Evolutionary conservation across 2,329 filamentous ascomycete genomes (phyloP).

Genomic region (Ceratocystis colombiana): DNA sequence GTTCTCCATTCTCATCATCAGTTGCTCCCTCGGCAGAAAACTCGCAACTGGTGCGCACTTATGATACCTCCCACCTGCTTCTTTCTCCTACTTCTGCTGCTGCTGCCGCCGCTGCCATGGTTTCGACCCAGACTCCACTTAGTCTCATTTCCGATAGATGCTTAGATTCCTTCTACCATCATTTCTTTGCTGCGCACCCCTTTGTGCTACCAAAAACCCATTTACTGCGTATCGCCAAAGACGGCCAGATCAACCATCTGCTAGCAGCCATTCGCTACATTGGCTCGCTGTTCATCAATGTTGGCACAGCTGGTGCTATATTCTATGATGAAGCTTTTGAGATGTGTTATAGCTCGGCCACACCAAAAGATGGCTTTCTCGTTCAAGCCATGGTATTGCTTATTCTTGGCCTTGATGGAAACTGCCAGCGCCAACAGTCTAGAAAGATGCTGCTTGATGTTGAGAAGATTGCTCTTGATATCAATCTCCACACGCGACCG

Average conservation of each 20-base stretch:
- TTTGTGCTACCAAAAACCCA: slow-evolving; percentile 46
- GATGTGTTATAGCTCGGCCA: slow-evolving; percentile 39
- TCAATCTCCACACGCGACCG: slow-evolving; percentile 61
- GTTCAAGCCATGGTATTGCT: slow-evolving; percentile 71
- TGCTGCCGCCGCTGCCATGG: slow-evolving; percentile 21
- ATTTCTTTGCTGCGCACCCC: slow-evolving; percentile 50
- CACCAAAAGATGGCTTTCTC: slow-evolving; percentile 48
- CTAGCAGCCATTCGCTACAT: slow-evolving; percentile 47
- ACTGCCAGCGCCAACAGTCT: slow-evolving; percentile 59
- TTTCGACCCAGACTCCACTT: slow-evolving; percentile 30
- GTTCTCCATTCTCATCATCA: slow-evolving; percentile 26
- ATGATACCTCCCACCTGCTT: slow-evolving; percentile 27
- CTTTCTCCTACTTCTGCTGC: slow-evolving; percentile 24
- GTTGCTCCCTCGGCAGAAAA: slow-evolving; percentile 29
- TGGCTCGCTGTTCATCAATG: slow-evolving; percentile 47
- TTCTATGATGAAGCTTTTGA: slow-evolving; percentile 51
- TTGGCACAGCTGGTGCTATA: slow-evolving; percentile 37
- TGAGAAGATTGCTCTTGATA: slow-evolving; percentile 61
- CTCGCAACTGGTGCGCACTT: slow-evolving; percentile 37
- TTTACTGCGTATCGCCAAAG: slow-evolving; percentile 41
- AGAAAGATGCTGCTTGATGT: slow-evolving; percentile 56
- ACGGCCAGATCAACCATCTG: slow-evolving; percentile 41
- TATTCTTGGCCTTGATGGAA: slow-evolving; percentile 67
- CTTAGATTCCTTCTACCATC: slow-evolving; percentile 48
- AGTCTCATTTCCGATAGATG: slow-evolving; percentile 42